These are phyloP conservation scores for Taphrina pruni DNA, from an alignment of 1,139 yeast genomes.

Conservation along the genomic window DNA sequence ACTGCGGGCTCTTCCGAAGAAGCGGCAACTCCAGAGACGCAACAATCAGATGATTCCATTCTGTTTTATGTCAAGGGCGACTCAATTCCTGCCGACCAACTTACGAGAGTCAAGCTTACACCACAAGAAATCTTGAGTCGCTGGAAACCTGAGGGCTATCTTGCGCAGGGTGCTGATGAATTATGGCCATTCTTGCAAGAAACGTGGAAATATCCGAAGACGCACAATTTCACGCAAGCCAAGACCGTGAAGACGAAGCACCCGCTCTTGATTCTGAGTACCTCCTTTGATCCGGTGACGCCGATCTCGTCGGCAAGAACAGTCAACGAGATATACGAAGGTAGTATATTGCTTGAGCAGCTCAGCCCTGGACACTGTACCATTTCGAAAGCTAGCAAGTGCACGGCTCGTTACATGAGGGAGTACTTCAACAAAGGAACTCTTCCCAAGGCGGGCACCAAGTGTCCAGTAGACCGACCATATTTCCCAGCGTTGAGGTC, in stretches of 20 bases:
- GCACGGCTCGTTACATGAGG: conserved; percentile 8
- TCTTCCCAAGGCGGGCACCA: not conserved
- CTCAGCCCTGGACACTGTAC: conserved; percentile 7
- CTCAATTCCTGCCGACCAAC: conserved; percentile 3
- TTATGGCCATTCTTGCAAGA: not conserved
- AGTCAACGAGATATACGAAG: conserved; percentile 1
- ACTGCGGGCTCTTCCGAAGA: not conserved
- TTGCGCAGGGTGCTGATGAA: not conserved
- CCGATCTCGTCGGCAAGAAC: not conserved
- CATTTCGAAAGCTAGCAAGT: not conserved
- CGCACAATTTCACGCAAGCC: conserved; percentile 4
- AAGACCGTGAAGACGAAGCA: not conserved
- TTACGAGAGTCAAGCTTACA: conserved; percentile 6
- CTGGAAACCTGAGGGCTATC: not conserved
- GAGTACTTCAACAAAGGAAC: conserved; percentile 4
- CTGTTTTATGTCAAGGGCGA: not conserved
- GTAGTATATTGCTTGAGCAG: conserved; percentile 2
- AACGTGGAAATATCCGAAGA: conserved; percentile 1
- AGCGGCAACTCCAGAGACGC: not conserved
- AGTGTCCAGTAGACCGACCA: conserved; percentile 10
- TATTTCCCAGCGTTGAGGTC: conserved; percentile 10
- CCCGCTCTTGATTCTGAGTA: conserved; percentile 13
- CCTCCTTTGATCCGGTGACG: conserved; percentile 6
- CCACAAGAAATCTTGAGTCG: not conserved
- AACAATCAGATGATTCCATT: conserved; percentile 1